phyloP scores from a whole-genome alignment of 768 basidiomycete genomes.

The Boletus rufocinnamomeus region DNA sequence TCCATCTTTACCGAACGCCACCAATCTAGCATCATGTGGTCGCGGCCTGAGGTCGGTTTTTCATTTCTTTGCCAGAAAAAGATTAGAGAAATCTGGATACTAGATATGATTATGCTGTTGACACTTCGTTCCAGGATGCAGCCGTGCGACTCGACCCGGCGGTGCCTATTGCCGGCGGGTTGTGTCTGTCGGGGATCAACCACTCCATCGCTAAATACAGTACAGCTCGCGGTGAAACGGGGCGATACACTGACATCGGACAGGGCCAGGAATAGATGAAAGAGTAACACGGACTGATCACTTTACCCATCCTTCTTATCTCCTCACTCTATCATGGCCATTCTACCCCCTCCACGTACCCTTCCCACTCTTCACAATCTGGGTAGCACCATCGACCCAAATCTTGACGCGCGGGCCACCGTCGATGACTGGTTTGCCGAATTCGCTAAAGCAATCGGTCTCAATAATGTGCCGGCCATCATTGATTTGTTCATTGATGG shows the following conservation, averaged over 20 bases:
- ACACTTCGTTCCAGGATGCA: too few species aligned
- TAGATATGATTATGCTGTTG: too few species aligned
- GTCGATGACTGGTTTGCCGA: slow-evolving; percentile 44
- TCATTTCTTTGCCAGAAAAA: too few species aligned
- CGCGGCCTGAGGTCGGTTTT: too few species aligned
- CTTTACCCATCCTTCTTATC: background rate
- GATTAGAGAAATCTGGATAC: too few species aligned
- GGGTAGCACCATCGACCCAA: slow-evolving; percentile 27
- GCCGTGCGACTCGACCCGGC: too few species aligned
- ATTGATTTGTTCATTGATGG: slow-evolving; percentile 35
- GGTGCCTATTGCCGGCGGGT: background rate
- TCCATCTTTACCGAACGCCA: background rate
- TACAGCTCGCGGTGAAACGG: background rate
- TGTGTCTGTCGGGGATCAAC: background rate
- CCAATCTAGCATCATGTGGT: background rate
- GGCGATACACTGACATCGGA: background rate
- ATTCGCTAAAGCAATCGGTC: slow-evolving; percentile 37
- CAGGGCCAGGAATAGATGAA: background rate
- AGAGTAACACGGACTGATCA: background rate
- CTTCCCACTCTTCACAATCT: slow-evolving; percentile 31
- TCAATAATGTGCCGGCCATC: slow-evolving; percentile 38
- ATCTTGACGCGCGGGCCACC: slow-evolving; percentile 39
- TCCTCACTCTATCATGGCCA: slow-evolving; percentile 10
- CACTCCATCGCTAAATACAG: background rate
- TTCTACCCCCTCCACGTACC: background rate